phyloP scores from a whole-genome alignment of 805 yeast genomes.

The Wickerhamiella hasegawae region DNA sequence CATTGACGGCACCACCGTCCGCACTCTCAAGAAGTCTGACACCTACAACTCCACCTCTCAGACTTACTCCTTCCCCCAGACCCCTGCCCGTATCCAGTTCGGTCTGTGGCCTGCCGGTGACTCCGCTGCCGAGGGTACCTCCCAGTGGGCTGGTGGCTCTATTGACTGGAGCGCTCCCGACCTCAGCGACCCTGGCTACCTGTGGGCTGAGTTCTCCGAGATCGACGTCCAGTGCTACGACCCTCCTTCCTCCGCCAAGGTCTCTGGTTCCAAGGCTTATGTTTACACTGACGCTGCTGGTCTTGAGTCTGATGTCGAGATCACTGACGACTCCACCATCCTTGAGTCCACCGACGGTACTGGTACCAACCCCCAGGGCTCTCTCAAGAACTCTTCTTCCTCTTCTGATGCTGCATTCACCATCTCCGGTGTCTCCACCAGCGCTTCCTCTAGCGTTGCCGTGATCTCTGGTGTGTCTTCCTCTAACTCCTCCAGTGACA shows the following conservation, averaged over 20 bases:
- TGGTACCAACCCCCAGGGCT: conserved; percentile 36
- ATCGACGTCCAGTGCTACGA: conserved; percentile 55
- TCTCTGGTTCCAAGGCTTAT: conserved; percentile 35
- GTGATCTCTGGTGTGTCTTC: conserved; percentile 5
- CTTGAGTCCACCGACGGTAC: conserved; percentile 45
- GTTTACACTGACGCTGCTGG: conserved; percentile 35
- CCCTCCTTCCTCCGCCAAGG: conserved; percentile 41
- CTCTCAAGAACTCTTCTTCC: conserved; percentile 7
- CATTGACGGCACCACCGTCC: conserved; percentile 49
- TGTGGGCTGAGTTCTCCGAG: conserved; percentile 46
- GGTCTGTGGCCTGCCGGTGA: conserved; percentile 43
- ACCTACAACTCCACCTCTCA: conserved; percentile 46
- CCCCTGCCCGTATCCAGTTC: conserved; percentile 72
- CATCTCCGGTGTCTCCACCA: conserved; percentile 11
- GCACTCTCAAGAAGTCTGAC: conserved; percentile 41
- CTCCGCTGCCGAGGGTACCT: conserved; percentile 44
- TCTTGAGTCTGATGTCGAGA: conserved; percentile 31
- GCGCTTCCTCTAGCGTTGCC: conserved; percentile 8
- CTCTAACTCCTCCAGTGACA: conserved; percentile 4
- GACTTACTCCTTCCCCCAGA: conserved; percentile 68
- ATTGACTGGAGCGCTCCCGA: conserved; percentile 73
- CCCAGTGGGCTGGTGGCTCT: conserved; percentile 74
- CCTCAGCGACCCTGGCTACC: conserved; percentile 57
- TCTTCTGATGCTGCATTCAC: conserved; percentile 5
- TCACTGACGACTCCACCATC: conserved; percentile 47